Conservation (phyloP, 495 filamentous ascomycete species). For the Friedmanniomyces endolithicus region DNA sequence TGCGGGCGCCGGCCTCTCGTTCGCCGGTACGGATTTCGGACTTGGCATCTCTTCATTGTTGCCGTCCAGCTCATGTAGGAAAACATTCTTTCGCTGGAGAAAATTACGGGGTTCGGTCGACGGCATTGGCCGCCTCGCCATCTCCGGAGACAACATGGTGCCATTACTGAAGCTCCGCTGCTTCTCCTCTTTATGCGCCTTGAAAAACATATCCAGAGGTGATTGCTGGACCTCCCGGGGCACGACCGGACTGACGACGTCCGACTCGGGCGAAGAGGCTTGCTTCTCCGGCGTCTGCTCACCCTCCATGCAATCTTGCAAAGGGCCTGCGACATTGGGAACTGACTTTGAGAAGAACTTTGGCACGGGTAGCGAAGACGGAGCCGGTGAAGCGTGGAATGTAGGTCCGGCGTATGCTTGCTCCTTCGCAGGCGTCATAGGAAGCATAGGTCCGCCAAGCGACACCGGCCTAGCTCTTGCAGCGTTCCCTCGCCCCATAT, state of each 20-base stretch:
- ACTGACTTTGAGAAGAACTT: slow-evolving; percentile 80
- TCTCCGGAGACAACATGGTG: slow-evolving; percentile 20
- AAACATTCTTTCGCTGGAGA: slow-evolving; percentile 42
- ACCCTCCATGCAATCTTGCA: slow-evolving; percentile 35
- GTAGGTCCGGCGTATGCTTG: slow-evolving; percentile 81
- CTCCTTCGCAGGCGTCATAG: slow-evolving; percentile 37
- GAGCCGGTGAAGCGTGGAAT: slow-evolving; percentile 89
- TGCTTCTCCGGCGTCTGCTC: slow-evolving; percentile 23
- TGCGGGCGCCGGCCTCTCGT: neutral
- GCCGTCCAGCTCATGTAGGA: slow-evolving; percentile 54
- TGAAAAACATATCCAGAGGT: slow-evolving; percentile 79
- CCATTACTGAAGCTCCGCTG: slow-evolving; percentile 31
- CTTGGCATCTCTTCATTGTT: slow-evolving; percentile 15
- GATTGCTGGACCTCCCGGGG: slow-evolving; percentile 47
- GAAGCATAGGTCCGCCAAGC: slow-evolving; percentile 21
- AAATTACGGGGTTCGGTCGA: slow-evolving; percentile 20
- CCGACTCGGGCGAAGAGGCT: slow-evolving; percentile 17
- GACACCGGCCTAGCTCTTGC: slow-evolving; percentile 14
- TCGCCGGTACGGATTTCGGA: slow-evolving; percentile 8
- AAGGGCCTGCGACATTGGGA: slow-evolving; percentile 44
- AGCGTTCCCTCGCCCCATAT: slow-evolving; percentile 2
- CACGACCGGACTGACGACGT: slow-evolving; percentile 30
- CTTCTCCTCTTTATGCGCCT: slow-evolving; percentile 66
- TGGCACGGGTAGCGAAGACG: slow-evolving; percentile 84
- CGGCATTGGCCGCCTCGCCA: slow-evolving; percentile 8